Base-by-base conservation (phyloP, 495 filamentous ascomycete species). In the Pyronema domesticum region DNA sequence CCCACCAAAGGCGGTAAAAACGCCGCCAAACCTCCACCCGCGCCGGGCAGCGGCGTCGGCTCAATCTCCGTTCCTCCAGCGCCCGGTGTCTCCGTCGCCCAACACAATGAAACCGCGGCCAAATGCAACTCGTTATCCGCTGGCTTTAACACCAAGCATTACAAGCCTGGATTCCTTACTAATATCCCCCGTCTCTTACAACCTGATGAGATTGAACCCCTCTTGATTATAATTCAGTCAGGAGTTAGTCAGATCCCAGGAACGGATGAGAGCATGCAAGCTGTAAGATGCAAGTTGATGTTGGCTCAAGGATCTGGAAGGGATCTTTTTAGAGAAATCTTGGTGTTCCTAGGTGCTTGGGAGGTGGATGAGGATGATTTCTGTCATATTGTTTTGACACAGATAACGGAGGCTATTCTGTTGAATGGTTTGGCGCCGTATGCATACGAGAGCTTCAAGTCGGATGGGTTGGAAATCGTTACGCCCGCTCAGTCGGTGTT, bases 311-410 rank as follows among this genome's bases (percentile, higher is more conserved):
- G 82, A 54, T 79, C 78, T 49, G 82, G 82, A 10, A 74, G 83
- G 15, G 85, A 82, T 55, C 65, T 86, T 14, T 69, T 86, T 6
- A 73, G 82, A 39, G 82, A 86, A 51, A 70, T 86, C 35, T 65
- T 86, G 19, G 84, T 86, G 51, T 86, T 86, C 65, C 79, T 86
- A 37, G 82, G 82, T 6, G 83, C 83, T 15, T 86, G 82, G 82
- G 82, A 86, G 62, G 72, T 86, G 13, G 79, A 80, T n/a, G 82
- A 86, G 55, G 80, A 83, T 18, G 82, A 86, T 60, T 72, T 84
- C 11, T 86, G 83, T 61, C 85, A 82, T 68, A 83, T 80, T 62
- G 76, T 85, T 69, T 85, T 86, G 82, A 74, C 81, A 11, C 80
- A 83, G 64, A 83, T 86, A 43, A 80, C 85, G 74, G 80, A 86